phyloP scores from a whole-genome alignment of 768 basidiomycete genomes.

The Suillus paluster region DNA sequence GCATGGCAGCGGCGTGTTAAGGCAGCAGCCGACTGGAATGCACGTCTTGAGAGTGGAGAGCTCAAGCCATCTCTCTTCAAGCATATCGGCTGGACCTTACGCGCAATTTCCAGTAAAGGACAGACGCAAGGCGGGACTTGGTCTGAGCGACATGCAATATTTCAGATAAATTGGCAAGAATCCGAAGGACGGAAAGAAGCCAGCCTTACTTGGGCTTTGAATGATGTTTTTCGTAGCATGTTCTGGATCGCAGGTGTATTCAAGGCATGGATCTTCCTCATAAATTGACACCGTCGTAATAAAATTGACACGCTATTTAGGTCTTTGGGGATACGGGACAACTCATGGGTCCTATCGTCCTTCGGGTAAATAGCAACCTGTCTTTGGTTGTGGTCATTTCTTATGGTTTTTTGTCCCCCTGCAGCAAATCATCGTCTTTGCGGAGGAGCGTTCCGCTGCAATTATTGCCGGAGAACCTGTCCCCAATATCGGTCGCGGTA shows the following conservation, averaged over 20 bases:
- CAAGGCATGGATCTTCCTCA: conserved; percentile 44
- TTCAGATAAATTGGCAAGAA: conserved; percentile 50
- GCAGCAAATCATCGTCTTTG: conserved; percentile 65
- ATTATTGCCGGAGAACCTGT: conserved; percentile 36
- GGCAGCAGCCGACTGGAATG: conserved; percentile 62
- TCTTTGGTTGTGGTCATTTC: neutral
- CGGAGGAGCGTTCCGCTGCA: conserved; percentile 50
- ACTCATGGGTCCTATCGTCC: conserved; percentile 65
- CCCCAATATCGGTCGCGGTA: conserved; percentile 55
- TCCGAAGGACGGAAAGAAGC: conserved; percentile 49
- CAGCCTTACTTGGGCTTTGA: conserved; percentile 62
- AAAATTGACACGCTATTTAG: conserved; percentile 29
- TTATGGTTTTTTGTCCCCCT: neutral
- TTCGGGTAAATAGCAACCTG: conserved; percentile 45
- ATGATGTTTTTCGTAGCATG: conserved; percentile 57
- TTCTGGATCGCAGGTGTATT: conserved; percentile 69
- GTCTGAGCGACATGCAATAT: conserved; percentile 27
- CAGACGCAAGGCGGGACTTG: conserved; percentile 21
- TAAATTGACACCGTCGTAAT: neutral
- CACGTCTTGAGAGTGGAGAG: conserved; percentile 47
- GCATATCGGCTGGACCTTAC: conserved; percentile 47
- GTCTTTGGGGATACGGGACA: conserved; percentile 64
- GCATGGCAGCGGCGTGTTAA: conserved; percentile 55
- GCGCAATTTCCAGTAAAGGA: conserved; percentile 12
- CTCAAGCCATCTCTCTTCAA: conserved; percentile 44